Evolutionary conservation across 306 rosid genomes (phyloP), one percentile per base, ranked within the genome.

Genomic region (Spatholobus suberectus): DNA sequence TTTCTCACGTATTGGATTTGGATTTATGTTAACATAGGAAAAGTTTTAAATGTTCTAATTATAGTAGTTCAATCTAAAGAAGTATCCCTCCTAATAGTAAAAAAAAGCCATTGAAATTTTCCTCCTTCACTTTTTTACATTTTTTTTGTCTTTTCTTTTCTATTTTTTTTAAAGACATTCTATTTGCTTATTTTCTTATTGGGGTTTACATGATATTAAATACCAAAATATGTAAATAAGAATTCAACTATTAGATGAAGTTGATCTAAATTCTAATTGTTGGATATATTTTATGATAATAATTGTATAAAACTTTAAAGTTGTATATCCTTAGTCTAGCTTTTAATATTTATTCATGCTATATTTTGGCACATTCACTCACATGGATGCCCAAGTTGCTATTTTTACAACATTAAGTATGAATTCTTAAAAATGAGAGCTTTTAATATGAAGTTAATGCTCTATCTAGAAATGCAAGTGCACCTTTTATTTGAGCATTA

Each of bases 221-320:
- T 29, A 26, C 71, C 8, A 1, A 57, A 65, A 40, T 43, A 68
- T 73, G 38, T 43, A 17, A 49, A 24, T 35, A 27, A 15, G 49
- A 37, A 84, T 20, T 23, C 38, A 61, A 71, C 66, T 68, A 14
- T 55, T 43, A 43, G 58, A 35, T 23, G 14, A 54, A 17, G 68
- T 75, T 79, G 47, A 32, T 73, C 75, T 32, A 17, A 32, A 73
- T n/a, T n/a, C n/a, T n/a, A n/a, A n/a, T 29, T 29, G 32, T 29
- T 1, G 32, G 32, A 29, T 1, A 29, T 29, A 29, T 29, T 29
- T 29, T 29, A 29, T 29, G 32, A 29, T 29, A 29, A 29, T 29
- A 29, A 29, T 3, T 1, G 32, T 29, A 29, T 29, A 29, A 29
- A 29, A 29, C 2, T 3, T 29, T 29, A 29, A 29, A 29, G 32